Conservation (phyloP, 106 monocot genomes). For the Acanthochlamys bracteata region DNA sequence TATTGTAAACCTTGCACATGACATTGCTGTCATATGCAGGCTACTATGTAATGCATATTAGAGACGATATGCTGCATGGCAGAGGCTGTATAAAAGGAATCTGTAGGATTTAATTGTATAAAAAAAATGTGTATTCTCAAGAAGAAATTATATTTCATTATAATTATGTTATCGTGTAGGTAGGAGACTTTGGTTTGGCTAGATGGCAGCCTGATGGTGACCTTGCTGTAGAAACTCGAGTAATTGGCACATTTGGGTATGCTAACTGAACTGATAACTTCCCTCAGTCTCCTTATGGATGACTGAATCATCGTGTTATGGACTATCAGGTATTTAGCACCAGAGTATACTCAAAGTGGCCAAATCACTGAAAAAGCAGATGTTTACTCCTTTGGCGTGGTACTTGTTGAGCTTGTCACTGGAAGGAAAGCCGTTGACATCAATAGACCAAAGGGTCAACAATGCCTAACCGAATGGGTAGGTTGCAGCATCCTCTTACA, state of each 20-base stretch:
- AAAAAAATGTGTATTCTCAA: neutral
- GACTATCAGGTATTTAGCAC: conserved; percentile 32
- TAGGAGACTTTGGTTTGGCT: conserved; percentile 45
- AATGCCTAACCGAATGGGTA: conserved; percentile 50
- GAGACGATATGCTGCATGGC: too few species aligned
- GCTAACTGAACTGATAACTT: neutral
- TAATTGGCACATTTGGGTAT: conserved; percentile 40
- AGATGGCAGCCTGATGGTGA: conserved; percentile 36
- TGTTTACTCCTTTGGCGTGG: conserved; percentile 42
- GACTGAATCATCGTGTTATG: neutral
- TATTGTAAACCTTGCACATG: too few species aligned
- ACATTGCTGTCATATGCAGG: too few species aligned
- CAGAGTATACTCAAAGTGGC: conserved; percentile 38
- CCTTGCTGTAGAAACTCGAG: conserved; percentile 24
- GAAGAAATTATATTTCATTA: neutral
- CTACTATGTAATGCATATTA: too few species aligned
- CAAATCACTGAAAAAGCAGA: conserved; percentile 42
- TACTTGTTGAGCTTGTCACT: conserved; percentile 34
- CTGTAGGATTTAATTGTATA: neutral
- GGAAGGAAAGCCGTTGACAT: conserved; percentile 40
- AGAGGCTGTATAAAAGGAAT: too few species aligned
- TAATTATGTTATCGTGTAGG: conserved; percentile 8
- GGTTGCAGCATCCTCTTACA: neutral
- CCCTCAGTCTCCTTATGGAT: neutral
- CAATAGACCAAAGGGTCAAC: conserved; percentile 37